Evolutionary conservation across 345 rosid genomes (phyloP), one percentile per base, ranked within the genome.

Genomic region (Bruguiera parviflora): DNA sequence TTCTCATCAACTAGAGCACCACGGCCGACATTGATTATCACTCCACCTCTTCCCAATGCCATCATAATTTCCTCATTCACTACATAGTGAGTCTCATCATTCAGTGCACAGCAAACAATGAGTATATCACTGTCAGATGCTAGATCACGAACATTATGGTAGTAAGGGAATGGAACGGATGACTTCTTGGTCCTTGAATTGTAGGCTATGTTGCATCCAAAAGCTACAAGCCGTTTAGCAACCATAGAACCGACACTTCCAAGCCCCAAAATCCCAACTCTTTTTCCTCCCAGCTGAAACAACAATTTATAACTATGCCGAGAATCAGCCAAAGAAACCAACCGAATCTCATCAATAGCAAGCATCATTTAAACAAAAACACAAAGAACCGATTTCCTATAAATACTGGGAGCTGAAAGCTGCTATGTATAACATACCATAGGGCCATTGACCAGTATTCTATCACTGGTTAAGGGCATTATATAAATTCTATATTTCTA

Each of bases 21-120:
- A 1, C 73, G 73, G 18, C 73, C 78, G 8, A 75, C 58, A n/a
- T 75, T 75, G 21, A 75, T 51, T 21, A 75, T 58, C 60, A 75
- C 53, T 8, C 78, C 78, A 27, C 47, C 46, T 47, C 63, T 63
- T 18, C 77, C 73, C 37, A 74, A 35, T 15, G 63, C 68, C 13
- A 22, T 33, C 64, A 74, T 55, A 52, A 74, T 72, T 8, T 58
- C 56, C 63, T 46, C 53, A 51, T 64, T 68, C 22, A 75, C 52
- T 0, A 64, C 10, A 29, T 75, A 65, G 5, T 7, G 61, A 22
- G 78, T 75, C 35, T 75, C 29, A 5, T 64, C 57, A 24, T 59
- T 64, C 37, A 75, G 20, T 0, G 64, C 25, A 11, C 70, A 75
- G 2, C 46, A 57, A 21, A 75, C 25, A 46, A 75, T 51, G 10